phyloP scores from a whole-genome alignment of 2,329 filamentous ascomycete species.

The Colletotrichum limetticola region DNA sequence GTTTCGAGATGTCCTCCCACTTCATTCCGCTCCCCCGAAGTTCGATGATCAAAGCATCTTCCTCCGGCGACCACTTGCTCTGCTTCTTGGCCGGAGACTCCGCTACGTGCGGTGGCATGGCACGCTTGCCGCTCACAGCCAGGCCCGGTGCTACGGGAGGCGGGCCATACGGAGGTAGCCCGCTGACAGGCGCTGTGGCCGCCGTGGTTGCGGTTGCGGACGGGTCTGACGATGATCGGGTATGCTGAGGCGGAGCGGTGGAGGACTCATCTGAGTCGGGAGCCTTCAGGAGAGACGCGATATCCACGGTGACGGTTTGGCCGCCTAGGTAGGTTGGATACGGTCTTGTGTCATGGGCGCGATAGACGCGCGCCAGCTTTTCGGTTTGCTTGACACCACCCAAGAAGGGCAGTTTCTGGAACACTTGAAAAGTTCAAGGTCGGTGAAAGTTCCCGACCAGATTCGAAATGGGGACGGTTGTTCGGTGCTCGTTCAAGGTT shows the following conservation, averaged over 20 bases:
- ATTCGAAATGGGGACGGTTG: slow-evolving; percentile 8
- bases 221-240: slow-evolving; percentile 49
- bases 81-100: slow-evolving; percentile 89
- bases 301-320: slow-evolving; percentile 86
- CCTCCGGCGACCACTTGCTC: slow-evolving; percentile 95
- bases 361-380: slow-evolving; percentile 36
- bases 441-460: slow-evolving; percentile 19
- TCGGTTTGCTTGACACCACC: slow-evolving; percentile 29
- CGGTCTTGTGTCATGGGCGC: slow-evolving; percentile 44
- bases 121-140: slow-evolving; percentile 55
- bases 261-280: slow-evolving; percentile 78
- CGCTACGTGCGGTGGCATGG: slow-evolving; percentile 63
- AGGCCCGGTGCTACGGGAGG: slow-evolving; percentile 45
- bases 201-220: slow-evolving; percentile 39
- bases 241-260: slow-evolving; percentile 54
- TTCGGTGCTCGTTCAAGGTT: slow-evolving; percentile 10
- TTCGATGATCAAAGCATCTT: slow-evolving; percentile 94
- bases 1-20: slow-evolving; percentile 97
- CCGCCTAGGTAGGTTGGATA: slow-evolving; percentile 45
- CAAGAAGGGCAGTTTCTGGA: slow-evolving; percentile 15
- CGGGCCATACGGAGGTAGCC: slow-evolving; percentile 34
- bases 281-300: slow-evolving; percentile 86
- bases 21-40: slow-evolving; percentile 93
- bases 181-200: slow-evolving; percentile 35
- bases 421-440: slow-evolving; percentile 12